These are phyloP conservation scores for Leucaena leucocephala DNA, from an alignment of 306 rosid genomes.

Conservation along the genomic window DNA sequence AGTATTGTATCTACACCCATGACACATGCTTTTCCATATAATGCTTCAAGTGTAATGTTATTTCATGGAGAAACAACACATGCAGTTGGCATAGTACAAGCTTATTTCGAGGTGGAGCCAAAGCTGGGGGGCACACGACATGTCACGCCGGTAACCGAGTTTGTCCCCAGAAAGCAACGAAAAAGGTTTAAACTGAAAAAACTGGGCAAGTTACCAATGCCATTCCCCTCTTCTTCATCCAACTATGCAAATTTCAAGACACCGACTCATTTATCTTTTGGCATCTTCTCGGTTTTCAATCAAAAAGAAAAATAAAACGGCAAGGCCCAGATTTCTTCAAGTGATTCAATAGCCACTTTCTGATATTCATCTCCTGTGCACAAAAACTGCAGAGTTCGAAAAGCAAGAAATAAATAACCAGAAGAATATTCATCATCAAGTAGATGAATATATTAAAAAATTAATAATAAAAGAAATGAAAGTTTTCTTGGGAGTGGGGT, in stretches of 20 bases:
- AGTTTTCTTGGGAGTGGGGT: slow-evolving; percentile 42
- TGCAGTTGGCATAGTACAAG: not conserved
- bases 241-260: slow-evolving; percentile 17
- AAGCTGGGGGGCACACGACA: slow-evolving; percentile 12
- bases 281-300: slow-evolving; percentile 18
- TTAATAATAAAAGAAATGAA: not conserved
- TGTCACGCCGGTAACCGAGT: not conserved
- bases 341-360: slow-evolving; percentile 23
- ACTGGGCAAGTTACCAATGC: slow-evolving; percentile 39
- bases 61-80: not conserved
- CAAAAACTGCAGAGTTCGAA: slow-evolving; percentile 19
- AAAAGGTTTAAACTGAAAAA: slow-evolving; percentile 37
- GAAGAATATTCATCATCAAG: slow-evolving; percentile 28
- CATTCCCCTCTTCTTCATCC: not conserved
- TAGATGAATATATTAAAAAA: not conserved
- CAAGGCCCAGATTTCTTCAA: slow-evolving; percentile 2
- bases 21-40: not conserved
- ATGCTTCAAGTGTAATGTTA: not conserved
- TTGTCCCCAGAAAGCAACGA: slow-evolving; percentile 28
- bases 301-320: slow-evolving; percentile 11
- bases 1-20: not conserved
- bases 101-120: slow-evolving; percentile 13
- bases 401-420: slow-evolving; percentile 24
- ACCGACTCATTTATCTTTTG: slow-evolving; percentile 12
- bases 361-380: not conserved